phyloP scores from a whole-genome alignment of 345 rosid genomes.

The Conringia planisiliqua region DNA sequence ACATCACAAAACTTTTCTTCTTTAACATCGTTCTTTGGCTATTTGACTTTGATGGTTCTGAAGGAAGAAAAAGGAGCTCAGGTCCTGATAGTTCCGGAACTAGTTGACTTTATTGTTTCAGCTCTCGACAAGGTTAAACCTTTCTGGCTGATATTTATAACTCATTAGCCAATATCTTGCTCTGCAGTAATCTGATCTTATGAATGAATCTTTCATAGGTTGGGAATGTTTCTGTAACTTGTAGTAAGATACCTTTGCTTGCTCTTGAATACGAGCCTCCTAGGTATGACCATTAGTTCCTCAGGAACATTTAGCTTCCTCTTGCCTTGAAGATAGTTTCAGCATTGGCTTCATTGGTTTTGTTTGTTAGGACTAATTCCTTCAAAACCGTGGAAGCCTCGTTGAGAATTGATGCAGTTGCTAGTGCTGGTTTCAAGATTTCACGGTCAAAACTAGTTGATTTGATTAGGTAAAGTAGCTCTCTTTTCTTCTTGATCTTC shows the following conservation, averaged over 20 bases:
- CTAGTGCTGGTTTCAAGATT: slow-evolving; percentile 97
- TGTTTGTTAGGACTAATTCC: slow-evolving; percentile 58
- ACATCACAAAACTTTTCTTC: neutral
- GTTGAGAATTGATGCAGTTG: slow-evolving; percentile 85
- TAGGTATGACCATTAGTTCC: slow-evolving; percentile 38
- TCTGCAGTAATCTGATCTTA: neutral
- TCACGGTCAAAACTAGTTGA: slow-evolving; percentile 80
- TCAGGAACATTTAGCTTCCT: neutral
- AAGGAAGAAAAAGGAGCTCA: slow-evolving; percentile 93
- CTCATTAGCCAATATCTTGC: neutral
- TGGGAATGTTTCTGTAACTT: slow-evolving; percentile 79
- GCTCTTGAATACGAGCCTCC: slow-evolving; percentile 89
- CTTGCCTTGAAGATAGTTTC: neutral
- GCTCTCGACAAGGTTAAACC: slow-evolving; percentile 71
- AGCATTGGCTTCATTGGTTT: neutral
- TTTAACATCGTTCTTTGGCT: neutral
- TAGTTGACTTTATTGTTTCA: slow-evolving; percentile 67
- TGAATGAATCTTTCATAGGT: slow-evolving; percentile 45
- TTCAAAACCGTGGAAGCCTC: slow-evolving; percentile 85
- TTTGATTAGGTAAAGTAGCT: slow-evolving; percentile 60
- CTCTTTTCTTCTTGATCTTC: neutral
- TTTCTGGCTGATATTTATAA: neutral
- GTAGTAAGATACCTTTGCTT: slow-evolving; percentile 71
- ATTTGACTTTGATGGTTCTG: slow-evolving; percentile 8
- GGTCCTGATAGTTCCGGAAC: slow-evolving; percentile 77